These are phyloP conservation scores for Thuidium tamariscinum DNA, from an alignment of 225 moss, liverwort and hornwort species.

Conservation along the genomic window DNA sequence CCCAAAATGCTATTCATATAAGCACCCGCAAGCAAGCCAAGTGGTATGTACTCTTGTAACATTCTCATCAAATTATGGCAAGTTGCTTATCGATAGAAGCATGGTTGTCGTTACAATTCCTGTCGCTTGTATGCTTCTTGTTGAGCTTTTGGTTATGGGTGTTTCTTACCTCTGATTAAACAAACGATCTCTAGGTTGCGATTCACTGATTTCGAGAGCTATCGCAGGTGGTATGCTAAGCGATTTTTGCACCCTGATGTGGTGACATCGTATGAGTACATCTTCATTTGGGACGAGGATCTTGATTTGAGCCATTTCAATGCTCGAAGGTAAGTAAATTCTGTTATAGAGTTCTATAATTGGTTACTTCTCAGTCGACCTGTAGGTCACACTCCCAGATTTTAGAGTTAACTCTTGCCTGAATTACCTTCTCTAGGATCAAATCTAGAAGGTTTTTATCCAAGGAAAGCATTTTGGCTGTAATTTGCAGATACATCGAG, in stretches of 20 bases:
- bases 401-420: background rate
- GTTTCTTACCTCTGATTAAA: background rate
- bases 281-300: conserved; percentile 99
- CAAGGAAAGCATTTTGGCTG: background rate
- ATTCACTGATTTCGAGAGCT: background rate
- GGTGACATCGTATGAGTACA: conserved; percentile 79
- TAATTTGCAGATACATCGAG: conserved; percentile 66
- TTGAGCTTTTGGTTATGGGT: background rate
- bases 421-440: background rate
- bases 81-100: background rate
- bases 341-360: background rate
- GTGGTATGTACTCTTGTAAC: conserved; percentile 28
- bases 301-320: conserved; percentile 83
- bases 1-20: conserved; percentile 75
- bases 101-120: background rate
- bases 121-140: background rate
- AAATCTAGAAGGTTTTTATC: background rate
- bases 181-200: background rate
- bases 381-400: background rate
- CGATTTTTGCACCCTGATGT: conserved; percentile 94
- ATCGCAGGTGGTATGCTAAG: conserved; percentile 93
- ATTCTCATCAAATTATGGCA: background rate
- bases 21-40: conserved; percentile 85
- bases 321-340: conserved; percentile 43
- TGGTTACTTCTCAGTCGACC: background rate